Evolutionary conservation across 2,329 filamentous ascomycete species (phyloP), one percentile per base, ranked within the genome.

Genomic region (Madurella mycetomatis): DNA sequence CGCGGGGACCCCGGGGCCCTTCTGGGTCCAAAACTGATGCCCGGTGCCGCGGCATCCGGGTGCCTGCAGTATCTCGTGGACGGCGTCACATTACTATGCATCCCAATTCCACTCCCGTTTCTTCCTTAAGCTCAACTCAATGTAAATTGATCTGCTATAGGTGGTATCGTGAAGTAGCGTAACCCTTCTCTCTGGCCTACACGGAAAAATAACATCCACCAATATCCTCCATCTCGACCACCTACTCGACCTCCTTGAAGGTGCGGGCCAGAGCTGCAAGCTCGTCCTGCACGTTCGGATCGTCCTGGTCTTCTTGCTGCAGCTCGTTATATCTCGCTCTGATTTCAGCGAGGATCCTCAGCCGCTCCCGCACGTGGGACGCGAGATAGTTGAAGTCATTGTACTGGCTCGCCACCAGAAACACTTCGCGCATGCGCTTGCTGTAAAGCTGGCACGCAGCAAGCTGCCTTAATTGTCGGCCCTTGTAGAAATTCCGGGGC

Each of bases 391-490:
- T 75, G 53, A 86, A 77, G 64, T 95, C 88, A 49, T 86, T 80
- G 37, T 78, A 78, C 53, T 79, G 74, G 43, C 89, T 84, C 0
- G 87, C 85, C 31, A 82, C 78, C 30, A 74, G 71, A 66, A 95
- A 95, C 1, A 89, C 77, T 0, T 79, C 77, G 41, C 90, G 79
- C 90, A 96, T 96, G 15, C 87, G 80, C 4, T 79, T 71, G 42
- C 88, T 92, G 67, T 94, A 95, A 2, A 96, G 77, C 68, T 92
- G 88, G 66, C 92, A 96, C 18, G 76, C 80, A 30, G 74, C 81
- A 61, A 75, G 71, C 0, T 74, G 67, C 5, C 87, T 70, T 12
- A 77, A 76, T 59, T 83, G 80, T 19, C 83, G 76, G 13, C 81
- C 76, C 53, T 79, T 77, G 58, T 82, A 83, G 62, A 94, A 88